Evolutionary conservation across 805 yeast genomes (phyloP), one percentile per base, ranked within the genome.

Genomic region (Metschnikowia proteae): DNA sequence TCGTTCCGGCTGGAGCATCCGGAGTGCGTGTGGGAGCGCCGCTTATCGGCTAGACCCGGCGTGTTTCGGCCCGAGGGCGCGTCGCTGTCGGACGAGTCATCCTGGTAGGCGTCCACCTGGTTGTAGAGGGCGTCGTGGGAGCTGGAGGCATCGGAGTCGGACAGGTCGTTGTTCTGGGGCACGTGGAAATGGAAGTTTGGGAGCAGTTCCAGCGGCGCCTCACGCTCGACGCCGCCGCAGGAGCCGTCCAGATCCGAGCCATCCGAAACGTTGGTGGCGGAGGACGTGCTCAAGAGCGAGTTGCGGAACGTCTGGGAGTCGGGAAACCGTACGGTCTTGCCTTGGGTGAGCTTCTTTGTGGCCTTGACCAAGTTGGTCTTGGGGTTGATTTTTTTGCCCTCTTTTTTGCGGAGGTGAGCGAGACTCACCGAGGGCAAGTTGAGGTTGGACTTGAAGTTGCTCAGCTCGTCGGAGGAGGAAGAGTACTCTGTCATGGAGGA

Each of bases 401-500:
- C 47, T 9, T 56, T 54, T 42, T 50, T 47, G 37, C 60, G 58
- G 42, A 49, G 66, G 42, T 61, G 57, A 36, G 66, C 70, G 31
- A 67, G 53, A 53, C 64, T 56, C 35, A 70, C 53, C 13, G 59
- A 59, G 10, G 74, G 73, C 38, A 70, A 56, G 33, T 62, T 61
- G 48, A 70, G 56, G 47, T 61, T 55, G 25, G 73, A 60, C 47
- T 54, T 60, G 41, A 55, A 57, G 41, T 52, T 51, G 27, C 48
- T 46, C 30, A 64, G 72, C 17, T 68, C 73, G 27, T 70, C 73
- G 3, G 73, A 67, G 33, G 68, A 63, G 3, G 51, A 47, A 3
- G 46, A 42, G 26, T 32, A 11, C n/a, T 42, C 31, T 23, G 30
- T 27, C 45, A 29, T 37, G 5, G 6, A 28, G 6, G 30, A 2